A percentile compares a stretch with the other conserved stretches of the same genome.
Evolutionary conservation across 805 yeast species (phyloP).

Genomic region (Yarrowia yakushimensis): DNA sequence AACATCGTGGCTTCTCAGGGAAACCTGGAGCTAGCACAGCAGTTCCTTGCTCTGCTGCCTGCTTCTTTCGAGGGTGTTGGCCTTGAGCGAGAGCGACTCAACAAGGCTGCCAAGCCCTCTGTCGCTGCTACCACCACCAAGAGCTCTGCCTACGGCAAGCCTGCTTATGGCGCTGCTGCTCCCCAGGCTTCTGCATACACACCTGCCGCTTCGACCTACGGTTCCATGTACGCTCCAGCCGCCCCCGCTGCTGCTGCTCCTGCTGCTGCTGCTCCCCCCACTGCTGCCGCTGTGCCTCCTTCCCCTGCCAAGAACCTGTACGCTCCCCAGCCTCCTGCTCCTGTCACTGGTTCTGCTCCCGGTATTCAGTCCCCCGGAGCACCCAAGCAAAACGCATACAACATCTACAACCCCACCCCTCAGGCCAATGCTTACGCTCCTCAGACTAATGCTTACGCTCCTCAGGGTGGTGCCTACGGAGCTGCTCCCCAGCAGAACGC

Average conservation of each 20-base stretch:
- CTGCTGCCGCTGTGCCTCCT: slow-evolving; percentile 12
- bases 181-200: slow-evolving; percentile 25
- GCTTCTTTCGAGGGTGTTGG: slow-evolving; percentile 68
- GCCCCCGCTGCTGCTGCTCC: slow-evolving; percentile 27
- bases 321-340: slow-evolving; percentile 28
- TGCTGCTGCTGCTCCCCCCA: slow-evolving; percentile 7
- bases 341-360: slow-evolving; percentile 25
- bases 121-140: slow-evolving; percentile 26
- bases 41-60: slow-evolving; percentile 68
- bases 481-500: slow-evolving; percentile 31
- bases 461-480: slow-evolving; percentile 28
- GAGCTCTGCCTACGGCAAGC: slow-evolving; percentile 20
- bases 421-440: slow-evolving; percentile 23
- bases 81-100: slow-evolving; percentile 77
- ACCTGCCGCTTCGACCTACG: slow-evolving; percentile 16
- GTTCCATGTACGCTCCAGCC: slow-evolving; percentile 25
- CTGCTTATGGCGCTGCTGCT: slow-evolving; percentile 25
- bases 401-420: slow-evolving; percentile 26
- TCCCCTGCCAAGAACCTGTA: slow-evolving; percentile 27
- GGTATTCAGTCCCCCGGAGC: slow-evolving; percentile 27
- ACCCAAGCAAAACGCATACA: slow-evolving; percentile 3
- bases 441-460: slow-evolving; percentile 26
- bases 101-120: slow-evolving; percentile 54
- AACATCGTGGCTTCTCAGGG: slow-evolving; percentile 77
- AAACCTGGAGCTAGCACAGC: slow-evolving; percentile 73